phyloP scores from a whole-genome alignment of 2,329 filamentous ascomycete genomes.

The Hypomyces rosellus region DNA sequence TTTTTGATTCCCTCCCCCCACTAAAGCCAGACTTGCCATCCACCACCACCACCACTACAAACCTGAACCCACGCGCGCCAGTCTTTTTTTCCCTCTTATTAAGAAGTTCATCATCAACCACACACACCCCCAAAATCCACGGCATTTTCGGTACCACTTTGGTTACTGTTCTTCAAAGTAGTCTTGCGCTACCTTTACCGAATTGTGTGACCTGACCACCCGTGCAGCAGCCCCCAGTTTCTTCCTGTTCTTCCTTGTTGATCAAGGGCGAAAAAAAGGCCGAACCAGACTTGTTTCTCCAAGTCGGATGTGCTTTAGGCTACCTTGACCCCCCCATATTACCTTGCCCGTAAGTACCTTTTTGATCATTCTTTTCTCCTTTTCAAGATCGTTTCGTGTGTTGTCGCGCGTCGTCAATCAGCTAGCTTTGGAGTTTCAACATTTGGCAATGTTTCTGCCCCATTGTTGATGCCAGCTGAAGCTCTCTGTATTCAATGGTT shows the following conservation, averaged over 20 bases:
- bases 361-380: slow-evolving; percentile 14
- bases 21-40: neutral
- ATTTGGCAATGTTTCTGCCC: slow-evolving; percentile 7
- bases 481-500: slow-evolving; percentile 3
- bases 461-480: slow-evolving; percentile 3
- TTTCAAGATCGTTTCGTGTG: slow-evolving; percentile 5
- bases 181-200: slow-evolving; percentile 12
- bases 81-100: neutral
- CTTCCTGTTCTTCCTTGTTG: slow-evolving; percentile 14
- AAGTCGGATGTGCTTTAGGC: slow-evolving; percentile 19
- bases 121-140: slow-evolving; percentile 5
- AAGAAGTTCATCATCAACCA: slow-evolving; percentile 2
- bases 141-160: slow-evolving; percentile 7
- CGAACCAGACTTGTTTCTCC: slow-evolving; percentile 14
- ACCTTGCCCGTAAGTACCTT: slow-evolving; percentile 31
- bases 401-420: slow-evolving; percentile 15
- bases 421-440: neutral
- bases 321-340: slow-evolving; percentile 21
- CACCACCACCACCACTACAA: slow-evolving; percentile 1
- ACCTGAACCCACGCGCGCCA: neutral
- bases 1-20: no score
- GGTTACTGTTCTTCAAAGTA: slow-evolving; percentile 11
- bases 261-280: slow-evolving; percentile 13
- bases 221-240: slow-evolving; percentile 14
- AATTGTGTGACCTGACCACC: slow-evolving; percentile 18